Conservation (phyloP, 139 green algal genomes). For the Chlorella sp. region DNA sequence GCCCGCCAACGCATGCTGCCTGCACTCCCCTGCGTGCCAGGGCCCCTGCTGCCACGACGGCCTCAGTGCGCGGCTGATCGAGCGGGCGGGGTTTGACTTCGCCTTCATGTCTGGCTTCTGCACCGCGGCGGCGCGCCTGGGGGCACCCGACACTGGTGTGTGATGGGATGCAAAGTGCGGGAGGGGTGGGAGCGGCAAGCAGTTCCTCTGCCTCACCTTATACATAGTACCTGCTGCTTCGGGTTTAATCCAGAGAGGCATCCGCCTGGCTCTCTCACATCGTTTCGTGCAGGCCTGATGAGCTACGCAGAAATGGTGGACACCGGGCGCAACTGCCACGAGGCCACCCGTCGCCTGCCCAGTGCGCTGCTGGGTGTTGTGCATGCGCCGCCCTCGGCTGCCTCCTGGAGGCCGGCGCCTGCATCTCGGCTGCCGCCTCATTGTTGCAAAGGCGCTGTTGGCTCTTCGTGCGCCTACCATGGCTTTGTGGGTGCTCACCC, state of each 20-base stretch:
- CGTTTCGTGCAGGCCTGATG: constrained; percentile 82
- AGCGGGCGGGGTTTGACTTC: constrained; percentile 81
- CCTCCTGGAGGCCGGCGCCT: no score
- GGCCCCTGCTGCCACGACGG: constrained; percentile 87
- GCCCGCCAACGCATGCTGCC: not conserved
- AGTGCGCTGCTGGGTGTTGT: constrained; percentile 16
- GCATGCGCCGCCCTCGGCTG: no score
- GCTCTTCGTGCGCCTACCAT: no score
- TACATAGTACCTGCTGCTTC: no score
- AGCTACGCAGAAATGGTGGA: constrained; percentile 91
- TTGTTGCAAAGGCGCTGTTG: no score
- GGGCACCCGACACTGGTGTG: constrained; percentile 76
- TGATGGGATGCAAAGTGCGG: not conserved
- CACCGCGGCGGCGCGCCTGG: constrained; percentile 76
- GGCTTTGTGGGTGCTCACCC: no score
- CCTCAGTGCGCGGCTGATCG: constrained; percentile 83
- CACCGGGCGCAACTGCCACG: constrained; percentile 61
- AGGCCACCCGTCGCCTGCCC: constrained; percentile 81
- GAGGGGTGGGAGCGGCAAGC: no score
- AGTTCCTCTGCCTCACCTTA: no score
- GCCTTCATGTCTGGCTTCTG: constrained; percentile 94
- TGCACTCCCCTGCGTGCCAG: constrained; percentile 36
- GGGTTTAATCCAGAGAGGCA: no score
- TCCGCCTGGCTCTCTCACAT: no score
- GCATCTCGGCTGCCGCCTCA: no score